phyloP scores from a whole-genome alignment of 768 basidiomycete species.

The Phaeotremella fagi region DNA sequence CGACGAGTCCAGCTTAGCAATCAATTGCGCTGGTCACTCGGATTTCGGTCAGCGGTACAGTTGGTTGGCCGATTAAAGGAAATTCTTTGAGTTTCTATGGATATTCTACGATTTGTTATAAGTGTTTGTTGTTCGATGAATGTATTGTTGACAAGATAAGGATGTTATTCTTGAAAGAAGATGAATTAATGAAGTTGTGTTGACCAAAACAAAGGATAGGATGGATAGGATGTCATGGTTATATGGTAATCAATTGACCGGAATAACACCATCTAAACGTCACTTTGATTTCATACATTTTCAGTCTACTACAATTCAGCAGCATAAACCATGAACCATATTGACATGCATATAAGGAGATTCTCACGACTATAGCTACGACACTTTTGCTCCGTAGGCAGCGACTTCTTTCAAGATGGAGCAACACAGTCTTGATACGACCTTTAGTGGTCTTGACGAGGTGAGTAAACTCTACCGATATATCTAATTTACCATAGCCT shows the following conservation, averaged over 20 bases:
- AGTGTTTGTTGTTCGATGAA: no score
- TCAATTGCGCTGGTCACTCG: not conserved
- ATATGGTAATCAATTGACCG: not conserved
- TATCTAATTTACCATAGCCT: conserved; percentile 14
- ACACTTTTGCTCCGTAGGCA: no score
- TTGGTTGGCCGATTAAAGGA: no score
- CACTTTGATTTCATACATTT: not conserved
- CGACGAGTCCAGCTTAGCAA: not conserved
- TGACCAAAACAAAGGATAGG: not conserved
- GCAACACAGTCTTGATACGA: not conserved
- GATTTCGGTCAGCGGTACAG: not conserved
- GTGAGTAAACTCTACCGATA: not conserved
- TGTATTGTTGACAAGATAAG: no score
- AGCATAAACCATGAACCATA: not conserved
- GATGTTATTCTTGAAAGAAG: not conserved
- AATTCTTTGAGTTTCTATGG: no score
- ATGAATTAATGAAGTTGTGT: not conserved
- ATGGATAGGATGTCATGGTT: not conserved
- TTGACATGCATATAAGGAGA: not conserved
- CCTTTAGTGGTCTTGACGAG: not conserved
- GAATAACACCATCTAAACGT: not conserved
- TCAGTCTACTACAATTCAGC: no score
- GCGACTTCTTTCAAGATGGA: no score
- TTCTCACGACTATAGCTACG: not conserved
- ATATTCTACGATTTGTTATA: no score